Conservation (phyloP, 2,329 filamentous ascomycete species). For the Fusarium phyllophilum region DNA sequence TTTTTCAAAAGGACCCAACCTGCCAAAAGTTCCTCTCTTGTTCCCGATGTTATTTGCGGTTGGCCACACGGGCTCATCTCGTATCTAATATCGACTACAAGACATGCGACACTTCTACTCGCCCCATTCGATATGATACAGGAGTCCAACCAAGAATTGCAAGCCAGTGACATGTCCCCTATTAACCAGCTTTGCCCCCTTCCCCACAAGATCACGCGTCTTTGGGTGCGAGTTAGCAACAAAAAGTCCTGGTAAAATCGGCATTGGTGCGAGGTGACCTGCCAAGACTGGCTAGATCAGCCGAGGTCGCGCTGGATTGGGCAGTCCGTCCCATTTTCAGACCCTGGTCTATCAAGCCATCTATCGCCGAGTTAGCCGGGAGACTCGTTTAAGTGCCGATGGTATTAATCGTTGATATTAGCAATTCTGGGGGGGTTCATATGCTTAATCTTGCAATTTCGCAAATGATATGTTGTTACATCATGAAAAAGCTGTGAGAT, state of each 20-base stretch:
- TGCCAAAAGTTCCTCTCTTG: constrained; percentile 18
- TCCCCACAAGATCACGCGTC: constrained; percentile 3
- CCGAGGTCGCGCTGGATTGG: constrained; percentile 3
- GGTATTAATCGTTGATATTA: not conserved
- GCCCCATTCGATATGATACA: not conserved
- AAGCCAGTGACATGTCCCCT: constrained; percentile 11
- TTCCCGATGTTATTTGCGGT: constrained; percentile 6
- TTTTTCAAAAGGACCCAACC: constrained; percentile 15
- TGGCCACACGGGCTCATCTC: not conserved
- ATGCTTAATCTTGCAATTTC: not conserved
- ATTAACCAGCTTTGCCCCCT: not conserved
- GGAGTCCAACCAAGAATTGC: not conserved
- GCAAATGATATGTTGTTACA: not conserved
- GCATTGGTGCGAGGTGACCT: constrained; percentile 2
- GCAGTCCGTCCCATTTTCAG: not conserved
- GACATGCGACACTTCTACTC: not conserved
- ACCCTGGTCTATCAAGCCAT: not conserved
- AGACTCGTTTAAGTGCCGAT: not conserved
- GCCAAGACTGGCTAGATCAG: constrained; percentile 1
- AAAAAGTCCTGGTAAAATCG: constrained; percentile 14
- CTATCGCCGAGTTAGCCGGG: constrained; percentile 22
- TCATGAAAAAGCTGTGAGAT: not conserved
- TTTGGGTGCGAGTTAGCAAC: not conserved
- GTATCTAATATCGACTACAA: not conserved
- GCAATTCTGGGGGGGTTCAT: not conserved